Conservation (phyloP, 2,329 filamentous ascomycete genomes). For the Colletotrichum cordylinicola region DNA sequence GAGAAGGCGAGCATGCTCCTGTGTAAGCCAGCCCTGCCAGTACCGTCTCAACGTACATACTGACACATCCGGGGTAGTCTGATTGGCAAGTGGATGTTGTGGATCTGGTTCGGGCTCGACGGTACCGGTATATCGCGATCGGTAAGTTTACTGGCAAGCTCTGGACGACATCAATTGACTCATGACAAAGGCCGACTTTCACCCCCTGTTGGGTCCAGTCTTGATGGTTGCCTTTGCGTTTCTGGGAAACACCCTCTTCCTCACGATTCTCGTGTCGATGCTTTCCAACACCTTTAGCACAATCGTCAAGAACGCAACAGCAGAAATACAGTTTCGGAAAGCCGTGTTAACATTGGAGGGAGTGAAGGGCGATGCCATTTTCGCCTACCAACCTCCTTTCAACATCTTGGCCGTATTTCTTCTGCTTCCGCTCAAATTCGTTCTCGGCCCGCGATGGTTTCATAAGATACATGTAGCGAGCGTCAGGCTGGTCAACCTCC, state of each 20-base stretch:
- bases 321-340: constrained; percentile 84
- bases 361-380: constrained; percentile 84
- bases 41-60: background rate
- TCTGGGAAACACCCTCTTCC: constrained; percentile 84
- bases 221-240: constrained; percentile 87
- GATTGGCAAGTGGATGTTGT: constrained; percentile 90
- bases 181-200: constrained; percentile 66
- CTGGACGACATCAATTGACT: constrained; percentile 1
- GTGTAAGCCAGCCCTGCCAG: constrained; percentile 44
- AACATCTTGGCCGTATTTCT: constrained; percentile 80
- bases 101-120: constrained; percentile 91
- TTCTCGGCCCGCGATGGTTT: constrained; percentile 84
- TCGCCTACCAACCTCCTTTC: constrained; percentile 83
- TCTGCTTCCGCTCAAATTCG: constrained; percentile 77
- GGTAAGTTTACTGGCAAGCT: constrained; percentile 35
- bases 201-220: constrained; percentile 78
- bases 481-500: constrained; percentile 77
- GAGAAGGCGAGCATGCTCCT: constrained; percentile 54
- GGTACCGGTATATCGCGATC: constrained; percentile 68
- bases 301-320: constrained; percentile 76
- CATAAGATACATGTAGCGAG: constrained; percentile 86
- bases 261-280: constrained; percentile 90
- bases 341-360: constrained; percentile 85
- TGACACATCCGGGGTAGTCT: constrained; percentile 46
- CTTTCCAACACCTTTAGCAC: constrained; percentile 83